Evolutionary conservation across 805 yeast species (phyloP).

Genomic region (Clavispora santaluciae): DNA sequence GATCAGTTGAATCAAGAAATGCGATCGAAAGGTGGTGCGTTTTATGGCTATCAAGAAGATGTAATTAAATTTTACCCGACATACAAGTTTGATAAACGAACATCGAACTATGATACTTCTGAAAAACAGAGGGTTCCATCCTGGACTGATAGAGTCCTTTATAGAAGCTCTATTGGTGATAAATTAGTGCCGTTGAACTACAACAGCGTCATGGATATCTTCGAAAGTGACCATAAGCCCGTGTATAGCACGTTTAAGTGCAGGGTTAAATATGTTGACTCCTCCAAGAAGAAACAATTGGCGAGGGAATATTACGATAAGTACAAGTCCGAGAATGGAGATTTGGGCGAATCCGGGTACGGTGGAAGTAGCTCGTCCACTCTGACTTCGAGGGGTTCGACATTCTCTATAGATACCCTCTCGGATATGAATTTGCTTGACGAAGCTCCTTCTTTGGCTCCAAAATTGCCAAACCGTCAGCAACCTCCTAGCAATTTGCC

Average conservation of each 20-base stretch:
- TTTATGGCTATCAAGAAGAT: conserved; percentile 72
- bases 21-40: conserved; percentile 50
- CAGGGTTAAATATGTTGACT: conserved; percentile 61
- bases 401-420: conserved; percentile 26
- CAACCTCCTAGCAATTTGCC: conserved; percentile 13
- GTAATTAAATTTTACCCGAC: conserved; percentile 81
- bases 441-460: conserved; percentile 19
- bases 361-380: conserved; percentile 7
- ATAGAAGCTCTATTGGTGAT: conserved; percentile 43
- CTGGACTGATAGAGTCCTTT: conserved; percentile 91
- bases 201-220: conserved; percentile 53
- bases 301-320: conserved; percentile 23
- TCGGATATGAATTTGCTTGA: conserved; percentile 35
- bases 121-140: conserved; percentile 93
- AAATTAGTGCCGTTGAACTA: conserved; percentile 60
- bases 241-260: conserved; percentile 77
- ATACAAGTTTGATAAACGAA: conserved; percentile 85
- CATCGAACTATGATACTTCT: conserved; percentile 75
- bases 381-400: conserved; percentile 3
- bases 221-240: conserved; percentile 86
- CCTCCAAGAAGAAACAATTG: conserved; percentile 24
- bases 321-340: conserved; percentile 28
- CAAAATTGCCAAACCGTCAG: conserved; percentile 21
- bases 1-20: conserved; percentile 83
- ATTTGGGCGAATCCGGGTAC: conserved; percentile 5